Evolutionary conservation across 176 grass and related monocot species (phyloP), one percentile per base, ranked within the genome.

Genomic region (Musa schizocarpa): DNA sequence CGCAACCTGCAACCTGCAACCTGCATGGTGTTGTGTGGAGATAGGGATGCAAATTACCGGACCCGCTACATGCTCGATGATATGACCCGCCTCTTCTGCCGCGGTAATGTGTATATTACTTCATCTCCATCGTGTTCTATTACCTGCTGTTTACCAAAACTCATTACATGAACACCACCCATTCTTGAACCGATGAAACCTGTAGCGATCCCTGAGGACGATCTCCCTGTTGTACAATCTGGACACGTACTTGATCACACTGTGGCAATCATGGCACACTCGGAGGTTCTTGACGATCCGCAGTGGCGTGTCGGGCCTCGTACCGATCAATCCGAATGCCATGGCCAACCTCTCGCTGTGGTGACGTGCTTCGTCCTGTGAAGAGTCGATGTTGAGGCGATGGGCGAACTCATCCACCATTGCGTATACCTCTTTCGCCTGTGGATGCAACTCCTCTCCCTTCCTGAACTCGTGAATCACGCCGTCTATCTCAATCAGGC

Each of bases 401-500:
- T n/a, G 11, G 22, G 14, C 53, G n/a, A 55, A 56, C 72, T 74
- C 72, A 0, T 57, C 53, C 6, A 56, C 22, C 72, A 74, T 74
- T 2, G 52, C 72, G 13, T 74, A 74, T 23, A 74, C 50, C 57
- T 55, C 53, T 17, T 27, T 6, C 9, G 23, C 23, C 9, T 29
- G 52, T 2, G 72, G 72, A 53, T 74, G 72, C 3, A 13, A 56
- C 72, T 74, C 21, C 48, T 74, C 72, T 2, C 72, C 72, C 11
- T 74, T 74, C 16, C 48, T 75, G 74, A 96, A 96, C 68, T 92
- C 89, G 17, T 89, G 86, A 78, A 92, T 78, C n/a, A 87, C 65
- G n/a, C 92, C 87, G 54, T 92, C 83, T 59, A 92, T 80, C 62
- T 92, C 89, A n/a, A 96, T 92, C 63, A 76, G 64, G 72, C 87